These are phyloP conservation scores for Tolypocladium pustulatum DNA, from an alignment of 2,329 filamentous ascomycete genomes.

Conservation along the genomic window DNA sequence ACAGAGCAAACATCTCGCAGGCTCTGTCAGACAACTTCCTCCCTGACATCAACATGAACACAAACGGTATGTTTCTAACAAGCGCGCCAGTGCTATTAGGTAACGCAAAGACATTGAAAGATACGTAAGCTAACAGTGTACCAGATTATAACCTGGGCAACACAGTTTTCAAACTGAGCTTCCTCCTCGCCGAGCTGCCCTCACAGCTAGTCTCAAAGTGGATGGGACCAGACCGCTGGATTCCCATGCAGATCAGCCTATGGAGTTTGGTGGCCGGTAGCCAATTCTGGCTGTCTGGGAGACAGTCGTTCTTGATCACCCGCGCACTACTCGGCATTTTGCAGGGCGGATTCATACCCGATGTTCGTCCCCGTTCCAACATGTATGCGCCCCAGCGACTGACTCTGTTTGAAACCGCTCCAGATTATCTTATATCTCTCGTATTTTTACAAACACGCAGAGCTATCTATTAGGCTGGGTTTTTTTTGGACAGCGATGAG, in stretches of 20 bases:
- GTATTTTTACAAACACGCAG: conserved; percentile 65
- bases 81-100: too few relatives aligned
- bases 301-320: conserved; percentile 26
- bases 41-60: conserved; percentile 28
- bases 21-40: conserved; percentile 39
- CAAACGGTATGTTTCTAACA: conserved; percentile 27
- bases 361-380: conserved; percentile 13
- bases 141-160: conserved; percentile 23
- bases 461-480: conserved; percentile 54
- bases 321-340: conserved; percentile 29
- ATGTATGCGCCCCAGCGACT: conserved; percentile 2
- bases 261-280: conserved; percentile 43
- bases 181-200: conserved; percentile 33
- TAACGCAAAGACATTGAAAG: too few relatives aligned
- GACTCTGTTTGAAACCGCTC: neutral
- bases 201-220: conserved; percentile 50
- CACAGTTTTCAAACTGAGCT: conserved; percentile 19
- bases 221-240: conserved; percentile 49
- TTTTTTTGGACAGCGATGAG: conserved; percentile 63
- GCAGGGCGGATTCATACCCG: conserved; percentile 36
- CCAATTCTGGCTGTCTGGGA: conserved; percentile 31
- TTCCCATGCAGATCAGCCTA: conserved; percentile 45
- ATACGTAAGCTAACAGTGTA: neutral
- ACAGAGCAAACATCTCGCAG: conserved; percentile 34
- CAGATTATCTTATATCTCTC: conserved; percentile 45